Conservation (phyloP, 2,329 filamentous ascomycete species). For the Orbilia brochopaga region DNA sequence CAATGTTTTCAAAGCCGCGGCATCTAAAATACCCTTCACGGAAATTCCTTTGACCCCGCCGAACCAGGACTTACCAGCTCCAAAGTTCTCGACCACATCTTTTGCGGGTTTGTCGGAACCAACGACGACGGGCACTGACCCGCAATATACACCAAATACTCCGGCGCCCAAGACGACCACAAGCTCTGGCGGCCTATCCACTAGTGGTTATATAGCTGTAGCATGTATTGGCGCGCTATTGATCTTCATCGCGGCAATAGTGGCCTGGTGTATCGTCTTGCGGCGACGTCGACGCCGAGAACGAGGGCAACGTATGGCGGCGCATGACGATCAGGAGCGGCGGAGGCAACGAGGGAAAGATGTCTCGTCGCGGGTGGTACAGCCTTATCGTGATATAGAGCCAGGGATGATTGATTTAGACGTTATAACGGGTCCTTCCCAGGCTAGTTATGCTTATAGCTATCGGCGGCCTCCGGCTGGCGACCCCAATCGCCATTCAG, state of each 20-base stretch:
- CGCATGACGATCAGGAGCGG: conserved; percentile 29
- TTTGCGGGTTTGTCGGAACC: conserved; percentile 1
- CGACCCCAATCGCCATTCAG: conserved; percentile 26
- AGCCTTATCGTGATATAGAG: conserved; percentile 33
- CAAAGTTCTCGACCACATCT: conserved; percentile 33
- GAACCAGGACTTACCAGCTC: conserved; percentile 39
- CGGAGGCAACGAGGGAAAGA: conserved; percentile 39
- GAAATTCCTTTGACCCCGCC: conserved; percentile 38
- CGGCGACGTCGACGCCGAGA: conserved; percentile 24
- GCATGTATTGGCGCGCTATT: conserved; percentile 36
- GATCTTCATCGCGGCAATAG: conserved; percentile 24
- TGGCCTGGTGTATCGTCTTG: conserved; percentile 27
- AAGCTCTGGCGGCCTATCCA: conserved; percentile 23
- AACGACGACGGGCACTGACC: conserved; percentile 15
- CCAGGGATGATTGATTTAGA: conserved; percentile 45
- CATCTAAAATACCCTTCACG: conserved; percentile 34
- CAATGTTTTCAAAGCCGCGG: conserved; percentile 31
- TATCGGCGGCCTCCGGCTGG: conserved; percentile 23
- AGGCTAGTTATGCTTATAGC: conserved; percentile 28
- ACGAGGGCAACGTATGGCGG: conserved; percentile 14
- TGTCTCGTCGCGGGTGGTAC: conserved; percentile 23
- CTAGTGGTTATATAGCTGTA: conserved; percentile 45
- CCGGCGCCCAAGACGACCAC: conserved; percentile 9
- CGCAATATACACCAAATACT: conserved; percentile 24
- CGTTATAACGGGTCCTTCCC: conserved; percentile 15